These are phyloP conservation scores for Ceratobasidium theobromae DNA, from an alignment of 1,284 basidiomycete species.

Conservation along the genomic window DNA sequence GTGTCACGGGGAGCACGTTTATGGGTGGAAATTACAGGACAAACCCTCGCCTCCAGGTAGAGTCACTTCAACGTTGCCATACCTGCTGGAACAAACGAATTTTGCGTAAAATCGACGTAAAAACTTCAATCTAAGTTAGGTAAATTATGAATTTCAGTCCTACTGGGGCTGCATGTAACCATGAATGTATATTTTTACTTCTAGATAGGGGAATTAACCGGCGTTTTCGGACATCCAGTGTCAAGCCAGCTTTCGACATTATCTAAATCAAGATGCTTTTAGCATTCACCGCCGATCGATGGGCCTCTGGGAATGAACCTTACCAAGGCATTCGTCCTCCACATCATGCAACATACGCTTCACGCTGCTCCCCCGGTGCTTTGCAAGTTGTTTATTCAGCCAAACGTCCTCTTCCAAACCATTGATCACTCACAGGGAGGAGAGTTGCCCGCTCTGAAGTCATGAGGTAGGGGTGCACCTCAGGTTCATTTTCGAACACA, in stretches of 20 bases:
- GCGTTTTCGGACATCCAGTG: conserved; percentile 35
- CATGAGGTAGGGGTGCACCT: conserved; percentile 40
- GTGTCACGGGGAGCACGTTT: too few species aligned
- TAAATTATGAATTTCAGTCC: too few species aligned
- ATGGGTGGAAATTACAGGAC: too few species aligned
- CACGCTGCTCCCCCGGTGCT: conserved; percentile 37
- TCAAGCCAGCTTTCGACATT: conserved; percentile 33
- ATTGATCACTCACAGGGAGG: conserved; percentile 33
- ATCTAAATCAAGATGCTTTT: neutral
- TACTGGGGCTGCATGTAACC: too few species aligned
- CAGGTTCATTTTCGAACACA: conserved; percentile 42
- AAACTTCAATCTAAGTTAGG: too few species aligned
- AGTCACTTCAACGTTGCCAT: too few species aligned
- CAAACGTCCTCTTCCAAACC: neutral
- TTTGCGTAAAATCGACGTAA: neutral
- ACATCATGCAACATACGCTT: conserved; percentile 33
- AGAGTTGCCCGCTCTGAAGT: conserved; percentile 36
- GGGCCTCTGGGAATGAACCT: neutral
- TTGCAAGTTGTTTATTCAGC: neutral
- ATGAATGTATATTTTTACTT: too few species aligned
- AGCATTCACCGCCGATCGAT: neutral
- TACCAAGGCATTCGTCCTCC: conserved; percentile 35
- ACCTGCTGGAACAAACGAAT: too few species aligned
- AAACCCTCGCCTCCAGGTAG: too few species aligned
- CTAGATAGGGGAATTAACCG: conserved; percentile 29